Base-by-base conservation (phyloP, 2,329 filamentous ascomycete species). In the Hymenoscyphus linearis region DNA sequence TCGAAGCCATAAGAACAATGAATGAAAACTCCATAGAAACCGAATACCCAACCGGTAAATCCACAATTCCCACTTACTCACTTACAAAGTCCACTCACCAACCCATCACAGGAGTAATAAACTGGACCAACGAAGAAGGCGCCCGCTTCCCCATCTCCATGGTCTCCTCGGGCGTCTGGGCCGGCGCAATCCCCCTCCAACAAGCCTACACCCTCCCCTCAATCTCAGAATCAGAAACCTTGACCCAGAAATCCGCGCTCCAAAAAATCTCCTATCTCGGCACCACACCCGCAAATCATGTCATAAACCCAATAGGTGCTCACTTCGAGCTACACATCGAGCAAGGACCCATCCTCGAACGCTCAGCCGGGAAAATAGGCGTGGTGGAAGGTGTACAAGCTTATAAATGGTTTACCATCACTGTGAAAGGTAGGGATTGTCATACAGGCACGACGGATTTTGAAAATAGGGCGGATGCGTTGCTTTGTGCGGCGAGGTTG, bases 241-340 rank as follows among this genome's bases (percentile, higher is more conserved):
- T 88, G 80, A 86, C 84, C 12, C 84, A 89, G 80, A 86, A 81
- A 67, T 82, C 78, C 0, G 89, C 92, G 63, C 80, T 95, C 0
- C 78, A 88, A 69, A 80, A 87, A 14, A 91, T 92, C 57, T 85
- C 86, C 0, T 92, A 90, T 65, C 75, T 91, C 0, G 90, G 89
- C 14, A 66, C 74, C 0, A 74, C 79, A 0, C 79, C 81, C 9
- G 82, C 83, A 25, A 84, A 79, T 58, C 79, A 87, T 71, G 77
- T 80, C 64, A 76, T 79, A 35, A 83, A 81, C 16, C 88, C 87
- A 0, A 85, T 92, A 75, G 87, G 84, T 0, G 89, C 88, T 0
- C 89, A 93, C 73, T 93, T 93, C 69, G 90, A 93, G 73, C 79
- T 95, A 10, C 90, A 95, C 70, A 93, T 93, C 58, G 91, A 96